Evolutionary conservation across 2,329 filamentous ascomycete species (phyloP).

Genomic region (Lasiodiplodia sp.): DNA sequence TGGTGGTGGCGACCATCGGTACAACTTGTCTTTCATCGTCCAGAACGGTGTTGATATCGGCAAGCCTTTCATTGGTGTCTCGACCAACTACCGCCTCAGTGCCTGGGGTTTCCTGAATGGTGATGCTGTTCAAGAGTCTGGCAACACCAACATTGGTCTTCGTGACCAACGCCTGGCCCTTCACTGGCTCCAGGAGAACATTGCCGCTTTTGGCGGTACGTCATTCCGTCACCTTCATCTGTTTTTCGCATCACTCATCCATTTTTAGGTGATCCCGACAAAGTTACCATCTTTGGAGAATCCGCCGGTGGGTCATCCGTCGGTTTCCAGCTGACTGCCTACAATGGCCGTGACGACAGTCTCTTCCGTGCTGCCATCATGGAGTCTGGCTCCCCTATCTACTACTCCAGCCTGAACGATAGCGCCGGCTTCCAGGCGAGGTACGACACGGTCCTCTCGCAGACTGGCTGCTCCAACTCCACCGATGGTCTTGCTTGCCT

Average conservation of each 20-base stretch:
- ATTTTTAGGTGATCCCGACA: slow-evolving; percentile 42
- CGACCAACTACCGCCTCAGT: slow-evolving; percentile 62
- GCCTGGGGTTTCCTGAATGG: slow-evolving; percentile 74
- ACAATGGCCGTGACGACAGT: slow-evolving; percentile 56
- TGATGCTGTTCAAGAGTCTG: slow-evolving; percentile 59
- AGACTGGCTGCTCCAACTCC: slow-evolving; percentile 65
- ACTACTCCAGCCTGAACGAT: slow-evolving; percentile 36
- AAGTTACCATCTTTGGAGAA: slow-evolving; percentile 57
- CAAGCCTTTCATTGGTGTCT: slow-evolving; percentile 45
- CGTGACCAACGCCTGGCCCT: slow-evolving; percentile 54
- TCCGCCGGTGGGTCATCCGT: slow-evolving; percentile 54
- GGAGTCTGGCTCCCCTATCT: slow-evolving; percentile 52
- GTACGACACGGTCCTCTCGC: slow-evolving; percentile 68
- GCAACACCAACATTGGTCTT: slow-evolving; percentile 56
- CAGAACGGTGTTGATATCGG: slow-evolving; percentile 50
- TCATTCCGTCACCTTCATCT: background rate
- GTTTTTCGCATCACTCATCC: background rate
- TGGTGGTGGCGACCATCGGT: slow-evolving; percentile 56
- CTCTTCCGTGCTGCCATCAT: slow-evolving; percentile 58
- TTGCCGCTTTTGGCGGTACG: slow-evolving; percentile 52
- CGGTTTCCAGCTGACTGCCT: slow-evolving; percentile 56
- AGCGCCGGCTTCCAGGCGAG: slow-evolving; percentile 58
- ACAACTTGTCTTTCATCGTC: slow-evolving; percentile 69
- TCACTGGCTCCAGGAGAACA: slow-evolving; percentile 55
- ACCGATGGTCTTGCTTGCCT: slow-evolving; percentile 56